Base-by-base conservation (phyloP, 108 stramenopile species). In the Cylindrotheca closterium region DNA sequence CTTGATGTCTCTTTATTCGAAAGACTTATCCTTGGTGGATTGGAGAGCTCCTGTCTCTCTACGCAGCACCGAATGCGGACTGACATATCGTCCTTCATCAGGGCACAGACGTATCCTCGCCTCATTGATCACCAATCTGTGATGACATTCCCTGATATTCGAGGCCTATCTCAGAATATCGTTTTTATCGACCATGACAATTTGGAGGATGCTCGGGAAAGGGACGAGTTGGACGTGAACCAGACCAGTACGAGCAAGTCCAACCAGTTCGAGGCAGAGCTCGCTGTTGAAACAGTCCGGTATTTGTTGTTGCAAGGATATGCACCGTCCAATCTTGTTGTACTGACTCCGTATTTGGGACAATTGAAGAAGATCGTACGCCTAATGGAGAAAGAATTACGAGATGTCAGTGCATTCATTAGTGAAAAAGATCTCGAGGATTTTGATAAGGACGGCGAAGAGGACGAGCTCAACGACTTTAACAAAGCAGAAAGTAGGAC, bases 1-100 rank as follows among this genome's bases (percentile, higher is more conserved):
- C 62, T 88, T 33, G 78, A 88, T 72, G 23, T 51, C 32, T 84
- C 83, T 2, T 32, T 80, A 5, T 88, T 88, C 67, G 87, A 84
- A 48, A 29, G 87, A 23, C 71, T 87, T 17, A 67, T 83, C 55
- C 33, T 62, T n/a, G 12, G 48, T n/a, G 70, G 55, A 22, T 47
- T 66, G 15, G 63, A 68, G 15, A 60, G 71, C 7, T 63, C 82
- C 2, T 69, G 54, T 48, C 68, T 83, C 2, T 34, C 52, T 26
- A 67, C 79, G 25, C 82, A 83, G 32, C 82, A 79, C 55, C 64
- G 82, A 30, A 83, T 79, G 78, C 17, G 75, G 23, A 75, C 82
- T 1, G 52, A 31, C 21, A 79, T 83, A 65, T 72, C 75, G 12
- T 45, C 45, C 34, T 51, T 83, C 21, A 73, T 73, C 32, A 65